phyloP scores from a whole-genome alignment of 2,329 filamentous ascomycete species.

The Talaromyces pinophilus region DNA sequence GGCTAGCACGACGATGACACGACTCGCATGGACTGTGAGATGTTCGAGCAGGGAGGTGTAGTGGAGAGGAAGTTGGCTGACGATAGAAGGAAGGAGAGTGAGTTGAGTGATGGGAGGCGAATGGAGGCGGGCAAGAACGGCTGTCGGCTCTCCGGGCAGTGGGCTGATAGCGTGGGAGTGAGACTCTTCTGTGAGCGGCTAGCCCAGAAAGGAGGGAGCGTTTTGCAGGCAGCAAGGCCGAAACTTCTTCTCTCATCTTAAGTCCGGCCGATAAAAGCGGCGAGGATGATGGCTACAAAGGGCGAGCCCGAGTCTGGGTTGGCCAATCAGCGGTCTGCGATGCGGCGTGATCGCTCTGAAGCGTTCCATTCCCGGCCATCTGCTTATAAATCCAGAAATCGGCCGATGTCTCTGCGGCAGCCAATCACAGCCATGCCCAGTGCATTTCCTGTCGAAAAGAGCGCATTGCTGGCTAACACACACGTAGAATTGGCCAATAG shows the following conservation, averaged over 20 bases:
- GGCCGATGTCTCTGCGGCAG: neutral
- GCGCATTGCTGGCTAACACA: neutral
- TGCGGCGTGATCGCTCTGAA: neutral
- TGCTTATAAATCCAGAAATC: constrained; percentile 14
- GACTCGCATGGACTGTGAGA: neutral
- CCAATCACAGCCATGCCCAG: neutral
- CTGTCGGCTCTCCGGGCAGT: constrained; percentile 1
- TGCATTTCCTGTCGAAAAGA: neutral
- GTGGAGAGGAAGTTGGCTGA: neutral
- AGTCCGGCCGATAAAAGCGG: constrained; percentile 2
- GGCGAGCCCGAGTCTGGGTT: neutral
- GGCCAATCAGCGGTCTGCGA: constrained; percentile 5
- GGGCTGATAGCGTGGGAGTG: neutral
- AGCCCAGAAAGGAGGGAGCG: neutral
- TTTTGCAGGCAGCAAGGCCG: constrained; percentile 6
- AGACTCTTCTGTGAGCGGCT: neutral
- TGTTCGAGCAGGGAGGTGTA: neutral
- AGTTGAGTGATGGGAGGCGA: neutral
- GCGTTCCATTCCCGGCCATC: neutral
- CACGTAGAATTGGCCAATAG: neutral
- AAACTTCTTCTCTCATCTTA: neutral
- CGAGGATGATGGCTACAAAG: neutral
- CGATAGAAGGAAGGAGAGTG: neutral
- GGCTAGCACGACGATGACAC: neutral
- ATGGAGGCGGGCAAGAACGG: constrained; percentile 2